A percentile compares a stretch with the other conserved stretches of the same genome.
phyloP scores from a whole-genome alignment of 176 grass and related monocot species.

The Hyparrhenia diplandra region DNA sequence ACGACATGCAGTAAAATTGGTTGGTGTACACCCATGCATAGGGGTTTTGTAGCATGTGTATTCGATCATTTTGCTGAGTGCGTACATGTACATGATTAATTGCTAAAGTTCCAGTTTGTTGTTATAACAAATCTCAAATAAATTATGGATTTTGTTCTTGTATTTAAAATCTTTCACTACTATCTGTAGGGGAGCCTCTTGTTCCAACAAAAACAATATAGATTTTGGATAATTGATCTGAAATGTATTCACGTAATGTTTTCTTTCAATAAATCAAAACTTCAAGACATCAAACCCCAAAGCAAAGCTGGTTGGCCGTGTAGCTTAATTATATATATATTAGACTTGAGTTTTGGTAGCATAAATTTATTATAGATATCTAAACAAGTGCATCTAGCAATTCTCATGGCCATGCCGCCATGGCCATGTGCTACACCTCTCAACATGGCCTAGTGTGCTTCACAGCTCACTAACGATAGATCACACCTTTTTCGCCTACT shows the following conservation, averaged over 20 bases:
- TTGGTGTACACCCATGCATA: background rate
- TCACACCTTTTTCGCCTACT: conserved; percentile 8
- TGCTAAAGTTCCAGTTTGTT: background rate
- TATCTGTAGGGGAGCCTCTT: too few species aligned
- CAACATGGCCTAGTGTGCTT: conserved; percentile 5
- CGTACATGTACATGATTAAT: too few species aligned
- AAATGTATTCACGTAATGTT: background rate
- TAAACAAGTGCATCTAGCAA: conserved; percentile 6
- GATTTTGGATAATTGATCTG: background rate
- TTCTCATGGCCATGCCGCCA: background rate
- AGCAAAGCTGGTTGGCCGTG: background rate
- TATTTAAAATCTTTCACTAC: too few species aligned
- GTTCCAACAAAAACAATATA: background rate
- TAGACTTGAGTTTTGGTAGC: background rate
- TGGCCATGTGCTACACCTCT: background rate
- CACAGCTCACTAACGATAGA: conserved; percentile 34
- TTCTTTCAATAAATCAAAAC: background rate
- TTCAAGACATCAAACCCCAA: background rate
- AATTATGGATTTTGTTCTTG: background rate
- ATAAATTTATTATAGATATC: background rate
- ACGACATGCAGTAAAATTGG: conserved; percentile 7
- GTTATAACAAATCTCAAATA: background rate
- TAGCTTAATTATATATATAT: too few species aligned
- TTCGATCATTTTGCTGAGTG: too few species aligned
- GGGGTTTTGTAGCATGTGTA: background rate